These are phyloP conservation scores for Gossypioides kirkii DNA, from an alignment of 345 rosid genomes.

Conservation along the genomic window DNA sequence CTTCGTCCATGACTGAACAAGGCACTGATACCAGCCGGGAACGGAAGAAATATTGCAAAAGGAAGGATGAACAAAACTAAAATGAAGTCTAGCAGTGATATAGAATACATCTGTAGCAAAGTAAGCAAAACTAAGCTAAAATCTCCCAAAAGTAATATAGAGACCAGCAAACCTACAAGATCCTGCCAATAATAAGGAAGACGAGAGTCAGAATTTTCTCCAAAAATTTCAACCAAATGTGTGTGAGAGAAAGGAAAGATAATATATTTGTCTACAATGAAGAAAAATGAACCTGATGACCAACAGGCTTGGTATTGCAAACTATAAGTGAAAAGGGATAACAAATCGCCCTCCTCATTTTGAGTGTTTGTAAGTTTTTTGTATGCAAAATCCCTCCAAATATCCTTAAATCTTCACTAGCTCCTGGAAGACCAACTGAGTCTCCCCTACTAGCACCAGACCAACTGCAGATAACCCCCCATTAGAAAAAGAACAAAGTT, in stretches of 20 bases:
- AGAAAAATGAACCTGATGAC: constrained; percentile 67
- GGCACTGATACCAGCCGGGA: constrained; percentile 92
- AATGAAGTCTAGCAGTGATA: constrained; percentile 60
- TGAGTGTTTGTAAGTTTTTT: constrained; percentile 57
- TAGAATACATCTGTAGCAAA: constrained; percentile 86
- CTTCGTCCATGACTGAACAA: constrained; percentile 84
- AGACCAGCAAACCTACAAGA: constrained; percentile 80
- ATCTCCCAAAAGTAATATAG: constrained; percentile 72
- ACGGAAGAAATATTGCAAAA: constrained; percentile 69
- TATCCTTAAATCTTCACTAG: constrained; percentile 31
- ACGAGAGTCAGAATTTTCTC: constrained; percentile 5
- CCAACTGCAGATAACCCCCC: constrained; percentile 27
- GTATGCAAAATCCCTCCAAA: constrained; percentile 64
- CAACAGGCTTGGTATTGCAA: constrained; percentile 70
- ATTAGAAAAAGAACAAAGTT: neutral
- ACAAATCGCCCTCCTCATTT: constrained; percentile 45
- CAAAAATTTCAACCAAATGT: neutral
- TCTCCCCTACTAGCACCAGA: constrained; percentile 14
- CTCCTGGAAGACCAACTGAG: constrained; percentile 16
- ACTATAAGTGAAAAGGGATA: constrained; percentile 57
- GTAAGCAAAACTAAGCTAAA: constrained; percentile 81
- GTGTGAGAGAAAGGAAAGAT: neutral
- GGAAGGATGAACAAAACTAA: constrained; percentile 68
- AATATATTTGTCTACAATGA: constrained; percentile 5
- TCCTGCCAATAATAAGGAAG: constrained; percentile 43